These are phyloP conservation scores for Zymoseptoria pseudotritici DNA, from an alignment of 2,329 filamentous ascomycete species.

Conservation along the genomic window DNA sequence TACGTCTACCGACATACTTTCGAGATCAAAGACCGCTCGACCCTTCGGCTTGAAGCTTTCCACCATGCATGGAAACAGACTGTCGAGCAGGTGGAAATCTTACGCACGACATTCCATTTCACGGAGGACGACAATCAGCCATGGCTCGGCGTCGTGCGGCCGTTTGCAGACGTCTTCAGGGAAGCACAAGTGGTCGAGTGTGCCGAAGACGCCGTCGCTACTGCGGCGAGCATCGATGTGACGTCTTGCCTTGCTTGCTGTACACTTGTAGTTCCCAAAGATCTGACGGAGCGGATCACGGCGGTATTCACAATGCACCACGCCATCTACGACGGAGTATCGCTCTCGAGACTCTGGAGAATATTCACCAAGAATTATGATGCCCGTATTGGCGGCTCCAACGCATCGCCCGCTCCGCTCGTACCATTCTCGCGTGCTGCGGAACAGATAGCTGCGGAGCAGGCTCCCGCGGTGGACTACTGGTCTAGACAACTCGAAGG, in stretches of 20 bases:
- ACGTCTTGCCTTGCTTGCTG: slow-evolving; percentile 1
- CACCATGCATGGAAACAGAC: slow-evolving; percentile 6
- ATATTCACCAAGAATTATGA: slow-evolving; percentile 5
- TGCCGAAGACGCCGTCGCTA: slow-evolving; percentile 4
- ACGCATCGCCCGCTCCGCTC: neutral
- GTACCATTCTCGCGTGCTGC: slow-evolving; percentile 11
- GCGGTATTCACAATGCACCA: slow-evolving; percentile 12
- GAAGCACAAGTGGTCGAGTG: neutral
- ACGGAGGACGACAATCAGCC: slow-evolving; percentile 3
- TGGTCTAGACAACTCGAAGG: slow-evolving; percentile 8
- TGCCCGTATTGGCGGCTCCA: neutral
- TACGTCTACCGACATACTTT: slow-evolving; percentile 12
- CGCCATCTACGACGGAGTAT: slow-evolving; percentile 15
- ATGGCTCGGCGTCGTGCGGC: slow-evolving; percentile 10
- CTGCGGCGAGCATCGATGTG: slow-evolving; percentile 4
- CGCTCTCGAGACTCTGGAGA: slow-evolving; percentile 9
- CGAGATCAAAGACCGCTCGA: slow-evolving; percentile 3
- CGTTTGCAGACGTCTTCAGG: neutral
- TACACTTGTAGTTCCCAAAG: slow-evolving; percentile 3
- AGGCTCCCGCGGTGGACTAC: slow-evolving; percentile 7
- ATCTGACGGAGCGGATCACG: neutral
- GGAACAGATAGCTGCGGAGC: slow-evolving; percentile 1
- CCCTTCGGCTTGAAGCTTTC: slow-evolving; percentile 2
- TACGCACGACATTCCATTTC: slow-evolving; percentile 13
- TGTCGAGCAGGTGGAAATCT: slow-evolving; percentile 5